phyloP scores from a whole-genome alignment of 2,329 filamentous ascomycete species.

The Calonectria pteridis region DNA sequence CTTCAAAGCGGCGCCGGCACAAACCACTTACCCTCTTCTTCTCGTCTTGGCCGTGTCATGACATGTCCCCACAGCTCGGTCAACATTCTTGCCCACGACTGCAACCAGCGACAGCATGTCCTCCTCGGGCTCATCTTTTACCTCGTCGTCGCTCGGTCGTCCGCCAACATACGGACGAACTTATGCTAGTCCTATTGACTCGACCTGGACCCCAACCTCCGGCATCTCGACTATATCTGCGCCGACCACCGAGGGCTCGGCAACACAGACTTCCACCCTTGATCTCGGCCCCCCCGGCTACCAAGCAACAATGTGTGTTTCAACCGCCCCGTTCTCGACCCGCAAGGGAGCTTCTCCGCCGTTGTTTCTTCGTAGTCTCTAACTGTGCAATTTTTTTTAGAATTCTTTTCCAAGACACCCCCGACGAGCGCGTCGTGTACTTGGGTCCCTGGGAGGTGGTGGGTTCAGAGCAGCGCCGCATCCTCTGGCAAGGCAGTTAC shows the following conservation, averaged over 20 bases:
- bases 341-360: background rate
- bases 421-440: slow-evolving; percentile 63
- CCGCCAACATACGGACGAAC: slow-evolving; percentile 56
- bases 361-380: slow-evolving; percentile 35
- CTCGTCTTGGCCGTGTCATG: slow-evolving; percentile 46
- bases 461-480: slow-evolving; percentile 59
- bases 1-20: slow-evolving; percentile 38
- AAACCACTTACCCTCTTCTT: slow-evolving; percentile 36
- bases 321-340: slow-evolving; percentile 1
- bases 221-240: slow-evolving; percentile 59
- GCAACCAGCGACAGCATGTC: slow-evolving; percentile 53
- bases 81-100: slow-evolving; percentile 45
- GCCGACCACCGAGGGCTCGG: slow-evolving; percentile 53
- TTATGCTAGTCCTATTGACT: slow-evolving; percentile 58
- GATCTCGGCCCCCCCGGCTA: slow-evolving; percentile 67
- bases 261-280: slow-evolving; percentile 57
- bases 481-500: slow-evolving; percentile 67
- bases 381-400: slow-evolving; percentile 46
- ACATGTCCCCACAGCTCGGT: slow-evolving; percentile 47
- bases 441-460: slow-evolving; percentile 67
- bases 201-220: slow-evolving; percentile 61
- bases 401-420: slow-evolving; percentile 63
- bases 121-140: slow-evolving; percentile 63
- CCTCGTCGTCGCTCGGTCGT: slow-evolving; percentile 59
- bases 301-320: slow-evolving; percentile 64